Conservation (phyloP, 176 grass and related monocot genomes). For the Juncus inflexus region DNA sequence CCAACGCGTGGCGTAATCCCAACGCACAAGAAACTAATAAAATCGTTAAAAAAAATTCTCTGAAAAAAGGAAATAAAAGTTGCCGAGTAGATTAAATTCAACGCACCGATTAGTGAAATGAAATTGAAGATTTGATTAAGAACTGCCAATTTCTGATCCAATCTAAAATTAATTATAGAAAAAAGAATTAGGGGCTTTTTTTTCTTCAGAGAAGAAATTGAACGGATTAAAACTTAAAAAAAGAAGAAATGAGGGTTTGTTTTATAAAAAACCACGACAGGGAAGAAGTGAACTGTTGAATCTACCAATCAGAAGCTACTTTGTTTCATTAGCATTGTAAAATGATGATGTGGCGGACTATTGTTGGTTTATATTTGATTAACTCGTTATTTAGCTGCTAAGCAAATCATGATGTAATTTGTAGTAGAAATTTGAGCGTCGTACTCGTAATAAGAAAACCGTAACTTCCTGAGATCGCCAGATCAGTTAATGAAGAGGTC, state of each 20-base stretch:
- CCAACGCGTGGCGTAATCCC: not conserved
- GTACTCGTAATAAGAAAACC: too few relatives aligned
- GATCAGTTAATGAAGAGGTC: too few relatives aligned
- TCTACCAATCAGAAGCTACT: constrained; percentile 33
- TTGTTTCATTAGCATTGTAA: not conserved
- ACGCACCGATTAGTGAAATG: too few relatives aligned
- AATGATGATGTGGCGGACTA: not conserved
- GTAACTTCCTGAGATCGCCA: too few relatives aligned
- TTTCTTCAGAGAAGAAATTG: not conserved
- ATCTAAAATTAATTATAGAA: constrained; percentile 1
- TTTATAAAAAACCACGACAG: not conserved
- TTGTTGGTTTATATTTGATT: not conserved
- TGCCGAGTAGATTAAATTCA: not conserved
- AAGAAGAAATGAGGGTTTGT: not conserved
- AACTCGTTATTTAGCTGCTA: too few relatives aligned
- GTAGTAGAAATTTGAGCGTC: too few relatives aligned
- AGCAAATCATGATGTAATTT: too few relatives aligned
- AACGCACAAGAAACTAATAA: not conserved
- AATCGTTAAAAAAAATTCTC: not conserved
- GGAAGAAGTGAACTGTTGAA: not conserved
- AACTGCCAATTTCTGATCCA: not conserved
- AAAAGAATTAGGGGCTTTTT: too few relatives aligned
- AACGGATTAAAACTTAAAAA: not conserved
- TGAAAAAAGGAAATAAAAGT: not conserved
- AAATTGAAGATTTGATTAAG: too few relatives aligned